phyloP scores from a whole-genome alignment of 78 protist species.

The Dictyostelium discoideum region DNA sequence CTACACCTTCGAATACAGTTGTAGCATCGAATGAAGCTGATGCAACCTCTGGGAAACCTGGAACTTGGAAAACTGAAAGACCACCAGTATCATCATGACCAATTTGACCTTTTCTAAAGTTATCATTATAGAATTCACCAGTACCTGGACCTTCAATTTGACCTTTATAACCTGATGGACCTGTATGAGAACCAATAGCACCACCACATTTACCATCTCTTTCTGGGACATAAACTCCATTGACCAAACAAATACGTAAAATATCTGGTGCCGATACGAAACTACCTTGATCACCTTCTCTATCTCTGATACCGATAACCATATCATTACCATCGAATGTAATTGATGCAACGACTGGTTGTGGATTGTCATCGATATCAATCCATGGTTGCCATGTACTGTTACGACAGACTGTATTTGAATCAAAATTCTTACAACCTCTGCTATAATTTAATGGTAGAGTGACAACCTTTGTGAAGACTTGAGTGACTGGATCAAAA shows the following conservation, averaged over 20 bases:
- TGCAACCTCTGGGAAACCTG: conserved; percentile 64
- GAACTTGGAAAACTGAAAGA: neutral
- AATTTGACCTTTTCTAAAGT: conserved; percentile 17
- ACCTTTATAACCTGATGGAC: conserved; percentile 42
- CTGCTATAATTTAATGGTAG: conserved; percentile 45
- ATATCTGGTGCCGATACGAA: conserved; percentile 45
- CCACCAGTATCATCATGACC: conserved; percentile 67
- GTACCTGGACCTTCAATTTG: conserved; percentile 56
- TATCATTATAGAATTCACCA: conserved; percentile 69
- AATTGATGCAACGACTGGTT: conserved; percentile 46
- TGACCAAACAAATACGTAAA: conserved; percentile 13
- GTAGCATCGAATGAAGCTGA: conserved; percentile 9
- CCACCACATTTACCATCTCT: conserved; percentile 59
- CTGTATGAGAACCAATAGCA: conserved; percentile 19
- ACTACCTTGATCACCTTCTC: conserved; percentile 48
- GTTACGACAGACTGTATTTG: neutral
- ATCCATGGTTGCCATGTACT: conserved; percentile 34
- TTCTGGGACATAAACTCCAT: conserved; percentile 35
- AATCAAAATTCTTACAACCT: conserved; percentile 63
- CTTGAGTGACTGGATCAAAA: conserved; percentile 6
- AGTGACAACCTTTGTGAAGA: neutral
- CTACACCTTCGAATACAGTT: conserved; percentile 51
- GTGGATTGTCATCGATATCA: conserved; percentile 14
- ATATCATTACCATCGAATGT: conserved; percentile 57
- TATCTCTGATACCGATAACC: conserved; percentile 25